Percentiles rank a stretch among this genome's conserved stretches.
phyloP scores from a whole-genome alignment of 1,139 yeast genomes.

The Diutina catenulata region DNA sequence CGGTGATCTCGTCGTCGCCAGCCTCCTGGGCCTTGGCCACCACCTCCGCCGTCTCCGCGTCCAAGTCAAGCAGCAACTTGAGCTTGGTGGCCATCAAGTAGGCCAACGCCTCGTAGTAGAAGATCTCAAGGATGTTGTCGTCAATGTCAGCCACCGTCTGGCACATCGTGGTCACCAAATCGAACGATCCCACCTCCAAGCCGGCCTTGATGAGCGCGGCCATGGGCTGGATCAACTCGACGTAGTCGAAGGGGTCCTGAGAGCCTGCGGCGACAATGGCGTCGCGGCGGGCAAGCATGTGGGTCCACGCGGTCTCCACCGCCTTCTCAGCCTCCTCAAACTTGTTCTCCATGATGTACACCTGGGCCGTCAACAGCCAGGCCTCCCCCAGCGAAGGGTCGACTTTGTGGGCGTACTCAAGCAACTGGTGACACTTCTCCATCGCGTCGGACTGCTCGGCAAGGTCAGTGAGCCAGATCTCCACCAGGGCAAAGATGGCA shows the following conservation, averaged over 20 bases:
- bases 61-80: conserved; percentile 14
- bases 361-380: conserved; percentile 73
- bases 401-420: conserved; percentile 50
- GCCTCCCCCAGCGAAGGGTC: conserved; percentile 64
- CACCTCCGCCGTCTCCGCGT: conserved; percentile 39
- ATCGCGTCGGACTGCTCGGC: conserved; percentile 94
- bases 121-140: conserved; percentile 70
- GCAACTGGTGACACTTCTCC: conserved; percentile 59
- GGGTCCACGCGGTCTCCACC: conserved; percentile 59
- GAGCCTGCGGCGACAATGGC: conserved; percentile 28
- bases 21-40: conserved; percentile 15
- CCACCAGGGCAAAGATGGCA: conserved; percentile 78
- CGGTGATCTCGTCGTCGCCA: conserved; percentile 18
- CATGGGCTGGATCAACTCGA: conserved; percentile 57
- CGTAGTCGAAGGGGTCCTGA: conserved; percentile 39
- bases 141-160: conserved; percentile 60
- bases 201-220: conserved; percentile 62
- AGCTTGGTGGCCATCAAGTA: conserved; percentile 47
- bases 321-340: conserved; percentile 28
- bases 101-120: conserved; percentile 74
- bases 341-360: conserved; percentile 74
- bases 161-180: conserved; percentile 49
- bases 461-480: conserved; percentile 98
- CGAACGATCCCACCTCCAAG: conserved; percentile 65
- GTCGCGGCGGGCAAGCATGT: conserved; percentile 44